Conservation (phyloP, 441 rosid species). For the Arabidopsis lyrata region DNA sequence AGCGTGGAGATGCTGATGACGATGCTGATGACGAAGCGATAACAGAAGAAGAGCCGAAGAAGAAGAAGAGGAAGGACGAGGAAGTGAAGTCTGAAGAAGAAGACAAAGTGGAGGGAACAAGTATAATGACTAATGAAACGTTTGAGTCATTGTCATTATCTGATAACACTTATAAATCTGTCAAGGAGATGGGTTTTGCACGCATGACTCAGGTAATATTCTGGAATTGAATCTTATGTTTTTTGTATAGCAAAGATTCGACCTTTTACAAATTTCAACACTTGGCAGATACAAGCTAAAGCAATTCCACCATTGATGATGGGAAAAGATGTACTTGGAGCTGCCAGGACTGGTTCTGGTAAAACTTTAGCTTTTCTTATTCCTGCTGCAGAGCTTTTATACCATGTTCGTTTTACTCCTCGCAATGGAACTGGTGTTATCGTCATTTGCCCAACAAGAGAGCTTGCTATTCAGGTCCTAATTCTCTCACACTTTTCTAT, state of each 20-base stretch:
- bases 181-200: slow-evolving; percentile 75
- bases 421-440: slow-evolving; percentile 86
- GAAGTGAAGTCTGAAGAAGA: slow-evolving; percentile 29
- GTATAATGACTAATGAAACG: slow-evolving; percentile 71
- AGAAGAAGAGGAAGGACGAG: slow-evolving; percentile 33
- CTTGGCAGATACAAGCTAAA: slow-evolving; percentile 78
- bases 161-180: slow-evolving; percentile 65
- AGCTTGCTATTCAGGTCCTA: slow-evolving; percentile 93
- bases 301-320: slow-evolving; percentile 79
- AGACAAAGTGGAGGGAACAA: slow-evolving; percentile 44
- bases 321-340: slow-evolving; percentile 93
- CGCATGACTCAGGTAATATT: slow-evolving; percentile 76
- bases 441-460: slow-evolving; percentile 94
- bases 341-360: slow-evolving; percentile 97
- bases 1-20: not conserved
- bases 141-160: slow-evolving; percentile 79
- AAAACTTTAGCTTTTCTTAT: slow-evolving; percentile 89
- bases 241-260: not conserved
- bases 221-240: not conserved
- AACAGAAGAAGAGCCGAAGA: slow-evolving; percentile 31
- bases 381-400: slow-evolving; percentile 84
- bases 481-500: not conserved
- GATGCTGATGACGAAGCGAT: slow-evolving; percentile 11
- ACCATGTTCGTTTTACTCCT: slow-evolving; percentile 66
- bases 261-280: not conserved